Base-by-base conservation (phyloP, 345 rosid species). In the Ceriops decandra region DNA sequence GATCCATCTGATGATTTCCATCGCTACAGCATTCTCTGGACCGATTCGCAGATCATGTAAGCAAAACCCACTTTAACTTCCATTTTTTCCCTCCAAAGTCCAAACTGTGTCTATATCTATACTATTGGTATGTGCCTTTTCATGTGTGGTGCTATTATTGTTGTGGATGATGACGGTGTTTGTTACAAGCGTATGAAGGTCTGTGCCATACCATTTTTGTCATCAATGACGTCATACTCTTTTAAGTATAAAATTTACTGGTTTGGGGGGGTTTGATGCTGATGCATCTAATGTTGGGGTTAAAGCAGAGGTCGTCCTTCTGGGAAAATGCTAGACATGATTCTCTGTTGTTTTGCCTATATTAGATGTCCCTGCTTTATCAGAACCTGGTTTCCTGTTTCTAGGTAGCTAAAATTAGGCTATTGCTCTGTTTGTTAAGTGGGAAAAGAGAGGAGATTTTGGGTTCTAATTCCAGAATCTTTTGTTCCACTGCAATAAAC, bases 1-100 rank as follows among this genome's bases (percentile, higher is more conserved):
- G 99, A 95, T 77, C 99, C 99, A 15, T 78, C 95, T 52, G 96
- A 95, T 52, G 97, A 90, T 81, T 90, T 82, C 74, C 99, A 95
- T 79, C 99, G 85, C 53, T 95, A 95, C 77, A 84, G 86, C 73
- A 79, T 95, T 76, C 92, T 90, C 68, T 95, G 99, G 99, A 89
- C 99, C 33, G 87, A 90, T 79, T 90, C 92, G 57, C 85, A 83
- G 67, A 88, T 95, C 82, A 84, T 84, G 99, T 92, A 77, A 88
- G 97, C 72, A 7, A 32, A 56, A 49, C 68, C 66, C 16, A 54
- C 32, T 19, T 38, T 15, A 60, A 33, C 47, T 5, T 32, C 42
- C 7, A 24, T 58, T 5, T 47, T 52, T 52, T 52, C 24, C 57
- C 2, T 61, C n/a, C 62, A 32, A 6, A 26, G 38, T 27, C 35